Evolutionary conservation across 1,284 basidiomycete genomes (phyloP).

Genomic region (Puccinia novopanici): DNA sequence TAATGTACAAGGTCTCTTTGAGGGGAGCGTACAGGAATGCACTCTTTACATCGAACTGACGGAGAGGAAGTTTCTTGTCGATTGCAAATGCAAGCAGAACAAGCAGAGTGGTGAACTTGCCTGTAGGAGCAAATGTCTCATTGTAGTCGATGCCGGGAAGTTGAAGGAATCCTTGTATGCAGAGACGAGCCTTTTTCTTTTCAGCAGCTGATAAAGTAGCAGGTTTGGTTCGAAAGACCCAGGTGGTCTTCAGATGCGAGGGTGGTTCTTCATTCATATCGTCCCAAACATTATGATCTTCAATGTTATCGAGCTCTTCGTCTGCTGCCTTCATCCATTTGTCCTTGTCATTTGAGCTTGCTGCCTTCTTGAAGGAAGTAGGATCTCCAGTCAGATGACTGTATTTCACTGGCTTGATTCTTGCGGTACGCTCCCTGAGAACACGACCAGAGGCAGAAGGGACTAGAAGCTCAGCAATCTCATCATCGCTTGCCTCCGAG

Average conservation of each 20-base stretch:
- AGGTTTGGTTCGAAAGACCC: slow-evolving; percentile 61
- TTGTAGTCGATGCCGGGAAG: slow-evolving; percentile 61
- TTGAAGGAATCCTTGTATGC: slow-evolving; percentile 63
- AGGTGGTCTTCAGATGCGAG: slow-evolving; percentile 58
- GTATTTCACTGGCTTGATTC: slow-evolving; percentile 2
- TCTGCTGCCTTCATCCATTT: neutral
- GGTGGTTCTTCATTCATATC: neutral
- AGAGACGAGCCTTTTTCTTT: slow-evolving; percentile 60
- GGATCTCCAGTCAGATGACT: neutral
- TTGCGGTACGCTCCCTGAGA: neutral
- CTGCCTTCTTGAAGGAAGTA: neutral
- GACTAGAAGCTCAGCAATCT: neutral
- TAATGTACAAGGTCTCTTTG: slow-evolving; percentile 61
- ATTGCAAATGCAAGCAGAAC: slow-evolving; percentile 61
- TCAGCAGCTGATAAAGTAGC: slow-evolving; percentile 57
- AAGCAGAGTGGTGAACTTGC: slow-evolving; percentile 58
- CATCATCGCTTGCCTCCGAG: neutral
- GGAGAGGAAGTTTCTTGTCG: slow-evolving; percentile 57
- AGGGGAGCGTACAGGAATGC: slow-evolving; percentile 62
- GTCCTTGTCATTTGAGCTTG: neutral
- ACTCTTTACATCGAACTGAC: slow-evolving; percentile 62
- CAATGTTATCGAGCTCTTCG: slow-evolving; percentile 6
- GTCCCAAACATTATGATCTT: slow-evolving; percentile 1
- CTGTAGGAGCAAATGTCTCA: slow-evolving; percentile 62
- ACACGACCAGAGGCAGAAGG: neutral